Evolutionary conservation across 768 basidiomycete species (phyloP).

Genomic region (Macrolepiota dolichaula): DNA sequence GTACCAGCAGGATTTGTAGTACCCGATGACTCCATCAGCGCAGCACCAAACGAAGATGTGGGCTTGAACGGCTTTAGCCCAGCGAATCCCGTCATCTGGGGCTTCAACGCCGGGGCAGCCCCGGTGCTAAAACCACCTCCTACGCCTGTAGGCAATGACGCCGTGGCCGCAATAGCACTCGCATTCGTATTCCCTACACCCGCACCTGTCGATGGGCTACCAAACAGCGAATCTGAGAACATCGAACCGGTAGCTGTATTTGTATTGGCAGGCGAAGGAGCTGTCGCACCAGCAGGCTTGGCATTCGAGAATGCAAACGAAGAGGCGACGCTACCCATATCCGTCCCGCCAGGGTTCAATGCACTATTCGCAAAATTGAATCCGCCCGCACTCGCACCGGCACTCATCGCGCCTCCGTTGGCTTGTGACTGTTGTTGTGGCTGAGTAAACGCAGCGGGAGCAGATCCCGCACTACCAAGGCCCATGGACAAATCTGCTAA

Average conservation of each 20-base stretch:
- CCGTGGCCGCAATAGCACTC: constrained; percentile 17
- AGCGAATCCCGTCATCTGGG: constrained; percentile 50
- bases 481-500: constrained; percentile 75
- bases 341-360: constrained; percentile 43
- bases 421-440: constrained; percentile 23
- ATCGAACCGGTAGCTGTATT: constrained; percentile 38
- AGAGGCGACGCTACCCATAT: constrained; percentile 69
- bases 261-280: constrained; percentile 22
- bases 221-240: constrained; percentile 45
- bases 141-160: constrained; percentile 7
- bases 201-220: constrained; percentile 25
- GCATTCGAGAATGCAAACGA: constrained; percentile 52
- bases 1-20: constrained; percentile 43
- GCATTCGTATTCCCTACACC: constrained; percentile 18
- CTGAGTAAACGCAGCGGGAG: background rate
- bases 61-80: constrained; percentile 84
- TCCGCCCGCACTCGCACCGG: constrained; percentile 18
- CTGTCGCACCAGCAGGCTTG: constrained; percentile 19
- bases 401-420: constrained; percentile 18
- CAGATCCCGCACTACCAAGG: constrained; percentile 19
- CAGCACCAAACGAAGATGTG: constrained; percentile 74
- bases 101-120: constrained; percentile 29
- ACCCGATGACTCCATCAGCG: constrained; percentile 60
- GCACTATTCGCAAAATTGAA: constrained; percentile 39
- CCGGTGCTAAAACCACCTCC: background rate